Base-by-base conservation (phyloP, 2,329 filamentous ascomycete species). In the Scedosporium apiospermum region DNA sequence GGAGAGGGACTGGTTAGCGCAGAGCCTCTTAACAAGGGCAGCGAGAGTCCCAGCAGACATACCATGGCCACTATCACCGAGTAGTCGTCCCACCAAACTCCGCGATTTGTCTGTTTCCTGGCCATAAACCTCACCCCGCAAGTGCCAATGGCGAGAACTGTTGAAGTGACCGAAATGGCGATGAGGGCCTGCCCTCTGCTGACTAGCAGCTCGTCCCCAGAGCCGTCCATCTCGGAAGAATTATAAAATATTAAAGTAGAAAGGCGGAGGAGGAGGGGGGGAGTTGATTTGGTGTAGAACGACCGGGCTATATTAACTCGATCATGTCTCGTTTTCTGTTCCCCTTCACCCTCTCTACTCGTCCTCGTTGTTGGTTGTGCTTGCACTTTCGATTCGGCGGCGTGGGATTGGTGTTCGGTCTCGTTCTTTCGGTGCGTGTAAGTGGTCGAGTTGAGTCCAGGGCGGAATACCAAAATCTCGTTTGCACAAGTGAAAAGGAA, bases 131-230 rank as follows among this genome's bases (percentile, higher is more conserved):
- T 70, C 10, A 75, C 65, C 58, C 71, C 64, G 49, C 72, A 73
- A 2, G 73, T 73, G 16, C 69, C 63, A 12, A 77, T 63, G 5
- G 74, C 72, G 57, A 75, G 64, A 57, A 67, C 66, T 1, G 67
- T 68, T 27, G 74, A 74, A 58, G 67, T 68, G 51, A 72, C 66
- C 3, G 74, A 74, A 16, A 75, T 66, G 49, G 71, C 72, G 44
- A 77, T 69, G 65, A 76, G 72, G 67, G 71, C 72, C 65, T 72
- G 69, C 64, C 74, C 73, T 69, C 68, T 30, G 21, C 60, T 41
- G 46, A 41, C 49, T 41, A 61, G 44, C 26, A 61, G 60, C n/a
- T 61, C 59, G 26, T 53, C 59, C 59, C 49, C 49, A 18, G 49
- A 51, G 30, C 38, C 60, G 21, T 30, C 23, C 42, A 51, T 61